phyloP scores from a whole-genome alignment of 306 rosid genomes.

The Dalbergia oliveri region DNA sequence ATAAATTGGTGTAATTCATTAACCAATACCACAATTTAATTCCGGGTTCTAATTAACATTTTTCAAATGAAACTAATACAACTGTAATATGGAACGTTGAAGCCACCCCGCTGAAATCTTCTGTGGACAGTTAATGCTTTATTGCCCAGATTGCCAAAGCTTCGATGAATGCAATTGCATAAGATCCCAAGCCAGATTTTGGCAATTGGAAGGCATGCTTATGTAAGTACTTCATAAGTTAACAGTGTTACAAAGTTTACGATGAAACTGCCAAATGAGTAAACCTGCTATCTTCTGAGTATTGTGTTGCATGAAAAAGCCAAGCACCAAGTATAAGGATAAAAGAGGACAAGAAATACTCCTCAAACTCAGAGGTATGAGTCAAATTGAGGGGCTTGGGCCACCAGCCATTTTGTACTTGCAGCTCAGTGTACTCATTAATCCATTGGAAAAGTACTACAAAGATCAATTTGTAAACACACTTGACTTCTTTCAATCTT shows the following conservation, averaged over 20 bases:
- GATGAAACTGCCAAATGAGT: background rate
- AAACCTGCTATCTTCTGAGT: background rate
- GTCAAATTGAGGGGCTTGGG: constrained; percentile 3
- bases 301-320: background rate
- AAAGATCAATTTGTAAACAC: constrained; percentile 44
- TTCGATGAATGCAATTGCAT: background rate
- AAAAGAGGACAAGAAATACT: background rate
- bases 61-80: background rate
- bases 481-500: constrained; percentile 35
- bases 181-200: constrained; percentile 15
- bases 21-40: too few relatives aligned
- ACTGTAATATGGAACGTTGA: background rate
- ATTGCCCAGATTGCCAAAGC: background rate
- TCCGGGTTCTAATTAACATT: background rate
- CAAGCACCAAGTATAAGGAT: background rate
- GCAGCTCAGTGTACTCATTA: constrained; percentile 10
- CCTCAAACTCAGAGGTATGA: constrained; percentile 19
- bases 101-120: background rate
- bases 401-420: background rate
- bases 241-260: background rate
- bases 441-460: constrained; percentile 29
- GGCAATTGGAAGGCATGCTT: background rate
- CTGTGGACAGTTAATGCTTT: background rate
- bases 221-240: background rate
- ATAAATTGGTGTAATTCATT: too few relatives aligned